phyloP scores from a whole-genome alignment of 1,284 basidiomycete species.

The Fereydounia khargensis region DNA sequence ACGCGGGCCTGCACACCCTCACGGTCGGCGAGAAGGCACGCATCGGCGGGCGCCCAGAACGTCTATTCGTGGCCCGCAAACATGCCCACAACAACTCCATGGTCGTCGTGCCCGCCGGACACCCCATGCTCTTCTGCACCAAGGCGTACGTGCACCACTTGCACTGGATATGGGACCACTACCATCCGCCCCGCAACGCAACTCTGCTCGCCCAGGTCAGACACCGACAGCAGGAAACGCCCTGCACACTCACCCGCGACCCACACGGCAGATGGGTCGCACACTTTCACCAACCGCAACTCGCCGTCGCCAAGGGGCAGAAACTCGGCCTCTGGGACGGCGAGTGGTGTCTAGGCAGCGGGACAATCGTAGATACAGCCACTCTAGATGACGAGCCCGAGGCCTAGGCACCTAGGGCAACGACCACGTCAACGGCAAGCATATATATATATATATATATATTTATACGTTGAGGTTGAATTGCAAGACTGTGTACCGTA shows the following conservation, averaged over 20 bases:
- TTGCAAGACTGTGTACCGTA: too few relatives aligned
- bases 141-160: conserved; percentile 13
- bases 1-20: conserved; percentile 79
- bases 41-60: conserved; percentile 66
- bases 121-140: conserved; percentile 65
- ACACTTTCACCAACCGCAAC: conserved; percentile 61
- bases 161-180: conserved; percentile 22
- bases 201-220: conserved; percentile 71
- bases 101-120: conserved; percentile 65
- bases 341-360: conserved; percentile 80
- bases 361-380: too few relatives aligned
- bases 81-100: conserved; percentile 67
- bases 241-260: conserved; percentile 59
- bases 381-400: too few relatives aligned
- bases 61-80: conserved; percentile 77
- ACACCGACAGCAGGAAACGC: conserved; percentile 67
- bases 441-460: too few relatives aligned
- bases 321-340: conserved; percentile 71
- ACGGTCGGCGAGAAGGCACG: conserved; percentile 80
- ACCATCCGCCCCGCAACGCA: conserved; percentile 65
- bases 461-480: too few relatives aligned
- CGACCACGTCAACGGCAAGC: too few relatives aligned
- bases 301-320: conserved; percentile 77
- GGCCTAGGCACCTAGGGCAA: too few relatives aligned
- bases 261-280: neutral